Base-by-base conservation (phyloP, 2,329 filamentous ascomycete species). In the Ilyonectria destructans region DNA sequence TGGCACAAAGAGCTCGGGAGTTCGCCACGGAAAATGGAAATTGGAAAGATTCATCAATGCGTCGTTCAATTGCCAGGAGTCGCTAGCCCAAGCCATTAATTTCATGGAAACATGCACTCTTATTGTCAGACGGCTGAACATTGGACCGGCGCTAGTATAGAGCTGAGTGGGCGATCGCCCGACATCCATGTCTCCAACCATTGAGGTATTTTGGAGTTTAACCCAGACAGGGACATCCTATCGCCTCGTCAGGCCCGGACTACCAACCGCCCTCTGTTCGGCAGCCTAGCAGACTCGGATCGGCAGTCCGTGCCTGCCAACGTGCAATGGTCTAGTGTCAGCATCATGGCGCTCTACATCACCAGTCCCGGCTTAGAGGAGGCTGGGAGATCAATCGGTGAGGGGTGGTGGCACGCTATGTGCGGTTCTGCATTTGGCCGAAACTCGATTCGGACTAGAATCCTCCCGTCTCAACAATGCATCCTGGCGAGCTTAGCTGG, bases 101-200 rank as follows among this genome's bases (percentile, higher is more conserved):
- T 10, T 15, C 35, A 37, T 1, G 46, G 21, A 49, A 21, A 49
- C 19, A 23, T 49, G 46, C 46, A 23, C 46, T 29, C 46, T 49
- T 49, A 17, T 35, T 21, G 51, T 54, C 51, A 54, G 51, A 54
- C 51, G 51, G 51, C 17, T 54, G 51, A 54, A 54, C 3, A 37
- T 54, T 54, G 17, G 51, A 54, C 51, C 51, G 51, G 29, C 51
- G 51, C 51, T 35, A 54, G 13, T 21, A 13, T 17, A 54, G 51
- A 54, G 51, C 51, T 54, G 51, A 54, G 23, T 10, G 29, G 29
- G 23, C 29, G 51, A 54, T 31, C 51, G 31, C 26, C 29, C 51
- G 51, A 54, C 26, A 26, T 26, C 26, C 12, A 37, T 35, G 46
- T 49, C 26, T 26, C 29, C 51, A 54, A 35, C 17, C 26, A 21